Base-by-base conservation (phyloP, 2,329 filamentous ascomycete species). In the Fusarium virguliforme region DNA sequence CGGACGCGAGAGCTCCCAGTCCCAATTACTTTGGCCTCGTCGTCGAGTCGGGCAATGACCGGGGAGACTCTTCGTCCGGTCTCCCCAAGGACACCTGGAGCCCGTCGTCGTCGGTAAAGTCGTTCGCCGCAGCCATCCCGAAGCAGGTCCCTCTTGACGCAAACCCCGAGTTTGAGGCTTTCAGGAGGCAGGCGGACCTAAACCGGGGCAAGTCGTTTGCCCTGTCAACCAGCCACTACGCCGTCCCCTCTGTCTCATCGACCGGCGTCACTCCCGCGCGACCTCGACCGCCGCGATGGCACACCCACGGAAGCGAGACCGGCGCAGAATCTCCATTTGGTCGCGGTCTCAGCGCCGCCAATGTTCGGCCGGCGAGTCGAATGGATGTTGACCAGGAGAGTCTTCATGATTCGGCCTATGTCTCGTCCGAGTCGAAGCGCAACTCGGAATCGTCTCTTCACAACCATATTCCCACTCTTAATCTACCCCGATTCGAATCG, bases 11-110 rank as follows among this genome's bases (percentile, higher is more conserved):
- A 68, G 82, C 87, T 1, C 83, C 90, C 9, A 95, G 93, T 78
- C 93, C 94, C 12, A 97, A 95, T 79, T 97, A 97, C 81, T 97
- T 97, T 79, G 93, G 92, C 62, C 88, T 97, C 65, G 85, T 90
- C 32, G 83, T 93, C 68, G 90, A 94, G 64, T 79, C 88, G 22
- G 81, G 83, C 50, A 85, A 82, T 61, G 90, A 93, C 67, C 85
- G 87, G 26, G 87, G 90, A 67, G 90, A 91, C 59, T 91, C 91
- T 55, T 92, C 91, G 3, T 88, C 86, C 5, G 85, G 85, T 35
- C 85, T 92, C 68, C 86, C 90, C 1, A 89, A 89, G 62, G 89
- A 90, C 71, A 93, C 93, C 80, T 95, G 93, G 92, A 93, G 91
- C 74, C 88, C 92, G 8, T 87, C 90, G 1, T 90, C 91, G 0